Evolutionary conservation across 257 asterid genomes (phyloP).

Genomic region (Solanum pinnatisectum): DNA sequence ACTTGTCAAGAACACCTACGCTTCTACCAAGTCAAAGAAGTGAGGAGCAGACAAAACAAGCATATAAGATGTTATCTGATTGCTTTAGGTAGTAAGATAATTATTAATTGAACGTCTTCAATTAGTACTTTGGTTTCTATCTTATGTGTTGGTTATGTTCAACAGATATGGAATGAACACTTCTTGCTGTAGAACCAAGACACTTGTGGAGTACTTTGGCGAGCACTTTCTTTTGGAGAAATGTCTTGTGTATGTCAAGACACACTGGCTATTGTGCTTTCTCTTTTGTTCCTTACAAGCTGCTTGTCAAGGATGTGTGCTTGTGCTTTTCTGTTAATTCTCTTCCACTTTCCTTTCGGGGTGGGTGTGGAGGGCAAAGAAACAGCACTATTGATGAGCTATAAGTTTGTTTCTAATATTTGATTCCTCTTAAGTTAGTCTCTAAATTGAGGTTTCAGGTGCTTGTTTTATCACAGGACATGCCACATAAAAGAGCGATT

Average conservation of each 20-base stretch:
- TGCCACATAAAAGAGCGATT: neutral
- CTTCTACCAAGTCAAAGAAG: constrained; percentile 71
- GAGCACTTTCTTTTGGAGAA: constrained; percentile 52
- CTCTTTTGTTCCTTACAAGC: neutral
- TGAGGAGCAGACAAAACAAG: constrained; percentile 62
- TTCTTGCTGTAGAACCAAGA: constrained; percentile 56
- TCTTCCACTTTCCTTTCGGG: neutral
- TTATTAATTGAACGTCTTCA: neutral
- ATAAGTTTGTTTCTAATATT: neutral
- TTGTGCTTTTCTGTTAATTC: neutral
- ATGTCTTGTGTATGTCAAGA: constrained; percentile 49
- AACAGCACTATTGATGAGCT: neutral
- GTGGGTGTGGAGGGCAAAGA: neutral
- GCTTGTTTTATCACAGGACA: neutral
- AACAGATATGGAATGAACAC: constrained; percentile 66
- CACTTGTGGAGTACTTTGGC: constrained; percentile 72
- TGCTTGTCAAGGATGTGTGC: neutral
- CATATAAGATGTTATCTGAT: constrained; percentile 65
- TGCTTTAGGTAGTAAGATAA: constrained; percentile 52
- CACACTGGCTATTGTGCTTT: neutral
- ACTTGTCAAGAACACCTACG: constrained; percentile 45
- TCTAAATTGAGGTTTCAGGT: neutral
- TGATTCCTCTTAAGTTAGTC: neutral
- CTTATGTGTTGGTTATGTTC: constrained; percentile 4
- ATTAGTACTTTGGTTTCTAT: constrained; percentile 1